Evolutionary conservation across 208 protist species (phyloP).

Genomic region (Blastocrithidia nonstop): DNA sequence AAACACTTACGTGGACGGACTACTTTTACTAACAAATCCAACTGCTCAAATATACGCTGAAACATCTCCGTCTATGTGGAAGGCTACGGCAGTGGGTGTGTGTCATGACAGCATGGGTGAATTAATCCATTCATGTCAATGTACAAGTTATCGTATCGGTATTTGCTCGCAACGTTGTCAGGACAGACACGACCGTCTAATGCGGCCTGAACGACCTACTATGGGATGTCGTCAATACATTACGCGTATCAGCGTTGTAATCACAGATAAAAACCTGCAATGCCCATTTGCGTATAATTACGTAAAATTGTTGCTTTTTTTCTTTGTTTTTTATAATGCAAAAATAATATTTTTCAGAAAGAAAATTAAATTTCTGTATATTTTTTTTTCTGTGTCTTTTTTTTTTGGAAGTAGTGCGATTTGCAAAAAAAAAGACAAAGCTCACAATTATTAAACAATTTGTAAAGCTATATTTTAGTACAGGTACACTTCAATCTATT

Average conservation of each 20-base stretch:
- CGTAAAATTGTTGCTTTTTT: too few species aligned
- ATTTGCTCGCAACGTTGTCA: conserved; percentile 6
- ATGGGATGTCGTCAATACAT: conserved; percentile 73
- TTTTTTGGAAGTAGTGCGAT: not conserved
- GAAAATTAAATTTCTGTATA: not conserved
- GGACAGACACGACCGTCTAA: conserved; percentile 16
- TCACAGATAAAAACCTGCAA: conserved; percentile 84
- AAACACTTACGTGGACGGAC: conserved; percentile 96
- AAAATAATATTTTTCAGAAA: not conserved
- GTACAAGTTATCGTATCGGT: conserved; percentile 96
- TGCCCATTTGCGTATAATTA: conserved; percentile 40
- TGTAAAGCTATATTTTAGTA: too few species aligned
- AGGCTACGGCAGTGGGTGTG: conserved; percentile 64
- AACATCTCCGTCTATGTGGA: conserved; percentile 87
- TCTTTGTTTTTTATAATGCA: not conserved
- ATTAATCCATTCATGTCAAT: conserved; percentile 99
- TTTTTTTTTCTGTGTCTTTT: conserved; percentile 4
- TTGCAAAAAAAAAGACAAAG: conserved; percentile 2
- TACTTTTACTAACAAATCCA: conserved; percentile 96
- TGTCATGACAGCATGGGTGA: conserved; percentile 98
- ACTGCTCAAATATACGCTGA: conserved; percentile 89
- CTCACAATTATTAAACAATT: too few species aligned
- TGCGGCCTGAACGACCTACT: conserved; percentile 40
- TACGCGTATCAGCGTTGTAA: conserved; percentile 65
- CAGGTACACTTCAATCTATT: too few species aligned